Evolutionary conservation across 1,284 basidiomycete species (phyloP).

Genomic region (Pseudozyma hubeiensis): DNA sequence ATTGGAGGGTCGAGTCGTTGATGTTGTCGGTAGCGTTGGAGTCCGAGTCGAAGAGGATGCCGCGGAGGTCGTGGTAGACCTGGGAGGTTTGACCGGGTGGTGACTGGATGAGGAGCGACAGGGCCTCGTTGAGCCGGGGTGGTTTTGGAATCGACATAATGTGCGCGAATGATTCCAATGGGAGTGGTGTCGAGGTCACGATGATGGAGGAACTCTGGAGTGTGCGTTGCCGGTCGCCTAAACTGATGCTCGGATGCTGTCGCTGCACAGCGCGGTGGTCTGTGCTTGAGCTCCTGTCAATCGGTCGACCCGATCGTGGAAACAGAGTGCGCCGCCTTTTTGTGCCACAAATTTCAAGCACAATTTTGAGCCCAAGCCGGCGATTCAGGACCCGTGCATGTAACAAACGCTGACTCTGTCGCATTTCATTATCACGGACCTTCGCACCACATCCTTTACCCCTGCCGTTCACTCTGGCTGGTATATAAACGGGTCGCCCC

Average conservation of each 20-base stretch:
- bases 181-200: not conserved
- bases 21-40: constrained; percentile 30
- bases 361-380: not conserved
- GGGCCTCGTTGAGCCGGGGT: constrained; percentile 27
- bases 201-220: too few species aligned
- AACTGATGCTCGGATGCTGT: too few species aligned
- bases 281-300: constrained; percentile 15
- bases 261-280: constrained; percentile 15
- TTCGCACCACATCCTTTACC: too few species aligned
- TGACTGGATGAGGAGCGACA: constrained; percentile 47
- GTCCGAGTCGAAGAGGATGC: constrained; percentile 48
- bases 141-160: constrained; percentile 22
- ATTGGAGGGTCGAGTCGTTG: constrained; percentile 37
- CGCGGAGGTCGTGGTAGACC: constrained; percentile 56
- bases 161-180: too few species aligned
- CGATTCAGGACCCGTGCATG: too few species aligned
- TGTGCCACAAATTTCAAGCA: not conserved
- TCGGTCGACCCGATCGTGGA: not conserved
- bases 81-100: constrained; percentile 57
- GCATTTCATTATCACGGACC: too few species aligned
- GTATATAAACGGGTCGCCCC: too few species aligned
- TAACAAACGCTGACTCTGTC: too few species aligned
- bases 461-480: too few species aligned
- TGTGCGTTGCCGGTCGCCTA: too few species aligned
- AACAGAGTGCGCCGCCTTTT: not conserved